A percentile compares a stretch with the other conserved stretches of the same genome.
phyloP scores from a whole-genome alignment of 108 stramenopile species.

The Conticribra guillardii region DNA sequence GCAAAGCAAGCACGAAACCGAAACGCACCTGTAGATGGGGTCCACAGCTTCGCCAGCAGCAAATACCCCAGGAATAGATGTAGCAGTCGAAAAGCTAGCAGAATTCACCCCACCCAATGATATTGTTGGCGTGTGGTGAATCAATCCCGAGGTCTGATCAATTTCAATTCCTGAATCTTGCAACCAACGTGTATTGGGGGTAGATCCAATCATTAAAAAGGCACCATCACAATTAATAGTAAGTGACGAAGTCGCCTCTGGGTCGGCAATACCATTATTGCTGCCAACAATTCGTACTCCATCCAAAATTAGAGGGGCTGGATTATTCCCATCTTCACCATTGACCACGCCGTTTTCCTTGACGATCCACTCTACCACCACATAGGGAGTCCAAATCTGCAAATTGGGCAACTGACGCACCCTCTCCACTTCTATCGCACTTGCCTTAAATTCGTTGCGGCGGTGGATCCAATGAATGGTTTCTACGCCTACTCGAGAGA shows the following conservation, averaged over 20 bases:
- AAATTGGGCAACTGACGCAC: constrained; percentile 27
- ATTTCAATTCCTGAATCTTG: constrained; percentile 11
- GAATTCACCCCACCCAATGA: not conserved
- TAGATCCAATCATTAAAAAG: constrained; percentile 47
- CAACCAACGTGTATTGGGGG: constrained; percentile 37
- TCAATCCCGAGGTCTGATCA: constrained; percentile 7
- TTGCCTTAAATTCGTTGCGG: constrained; percentile 31
- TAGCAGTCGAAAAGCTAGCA: constrained; percentile 20
- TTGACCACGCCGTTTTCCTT: constrained; percentile 10
- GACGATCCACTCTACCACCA: constrained; percentile 29
- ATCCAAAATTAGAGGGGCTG: not conserved
- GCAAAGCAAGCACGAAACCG: too few relatives aligned
- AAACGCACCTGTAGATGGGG: constrained; percentile 51
- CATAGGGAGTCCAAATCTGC: constrained; percentile 27
- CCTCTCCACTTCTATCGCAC: constrained; percentile 13
- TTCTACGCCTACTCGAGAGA: constrained; percentile 12
- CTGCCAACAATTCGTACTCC: constrained; percentile 27
- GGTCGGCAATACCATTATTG: constrained; percentile 27
- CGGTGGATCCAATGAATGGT: constrained; percentile 43
- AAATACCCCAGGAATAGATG: constrained; percentile 69
- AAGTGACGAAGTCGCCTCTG: constrained; percentile 16
- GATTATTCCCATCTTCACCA: constrained; percentile 7
- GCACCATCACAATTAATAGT: constrained; percentile 37
- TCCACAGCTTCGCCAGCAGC: constrained; percentile 76
- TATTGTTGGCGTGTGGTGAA: too few relatives aligned